phyloP scores from a whole-genome alignment of 257 asterid genomes.

The Linaria vulgaris region DNA sequence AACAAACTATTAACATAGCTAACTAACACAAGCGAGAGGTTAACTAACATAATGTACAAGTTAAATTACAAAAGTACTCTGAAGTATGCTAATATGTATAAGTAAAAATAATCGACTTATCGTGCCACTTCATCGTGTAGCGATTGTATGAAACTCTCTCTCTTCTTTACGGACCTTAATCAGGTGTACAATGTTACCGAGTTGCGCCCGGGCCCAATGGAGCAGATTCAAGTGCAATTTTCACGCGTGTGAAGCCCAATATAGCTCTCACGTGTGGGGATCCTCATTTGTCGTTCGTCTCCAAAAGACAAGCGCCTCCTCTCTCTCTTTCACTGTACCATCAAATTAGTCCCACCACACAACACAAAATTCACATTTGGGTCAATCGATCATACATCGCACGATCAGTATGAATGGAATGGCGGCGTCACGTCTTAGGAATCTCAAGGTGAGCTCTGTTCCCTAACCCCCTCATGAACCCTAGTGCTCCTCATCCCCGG shows the following conservation, averaged over 20 bases:
- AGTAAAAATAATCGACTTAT: too few species aligned
- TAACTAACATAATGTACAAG: too few species aligned
- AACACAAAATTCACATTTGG: constrained; percentile 15
- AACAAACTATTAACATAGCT: too few species aligned
- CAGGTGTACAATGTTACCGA: too few species aligned
- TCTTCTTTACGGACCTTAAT: too few species aligned
- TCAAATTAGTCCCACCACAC: constrained; percentile 12
- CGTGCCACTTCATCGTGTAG: too few species aligned
- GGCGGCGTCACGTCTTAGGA: constrained; percentile 61
- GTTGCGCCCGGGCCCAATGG: not conserved
- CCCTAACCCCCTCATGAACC: not conserved
- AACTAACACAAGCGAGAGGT: too few species aligned
- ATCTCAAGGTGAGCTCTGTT: constrained; percentile 52
- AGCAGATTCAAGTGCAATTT: not conserved
- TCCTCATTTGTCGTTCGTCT: constrained; percentile 35
- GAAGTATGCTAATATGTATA: too few species aligned
- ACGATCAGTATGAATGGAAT: constrained; percentile 54
- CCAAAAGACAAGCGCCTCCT: not conserved
- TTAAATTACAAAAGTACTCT: too few species aligned
- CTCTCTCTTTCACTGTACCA: not conserved
- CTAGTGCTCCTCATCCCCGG: too few species aligned
- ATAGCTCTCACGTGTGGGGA: constrained; percentile 32
- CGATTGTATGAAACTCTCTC: too few species aligned
- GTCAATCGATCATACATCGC: constrained; percentile 20
- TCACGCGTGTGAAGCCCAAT: not conserved